Percentiles rank a stretch among this genome's conserved stretches.
Conservation (phyloP, 805 yeast species). For the Cephaloascus fragrans region DNA sequence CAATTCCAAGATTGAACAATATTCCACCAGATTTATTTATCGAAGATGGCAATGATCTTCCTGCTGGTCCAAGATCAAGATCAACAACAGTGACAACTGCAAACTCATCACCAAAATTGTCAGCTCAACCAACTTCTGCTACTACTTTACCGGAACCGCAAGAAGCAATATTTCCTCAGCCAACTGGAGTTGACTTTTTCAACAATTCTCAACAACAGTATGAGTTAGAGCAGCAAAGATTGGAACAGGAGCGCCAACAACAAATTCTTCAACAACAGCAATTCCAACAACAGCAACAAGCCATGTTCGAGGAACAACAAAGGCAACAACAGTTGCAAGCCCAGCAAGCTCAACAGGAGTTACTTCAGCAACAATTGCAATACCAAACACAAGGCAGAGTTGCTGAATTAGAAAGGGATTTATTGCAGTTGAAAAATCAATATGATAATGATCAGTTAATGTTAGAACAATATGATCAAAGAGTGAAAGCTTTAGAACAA, state of each 20-base stretch:
- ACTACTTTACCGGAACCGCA: constrained; percentile 25
- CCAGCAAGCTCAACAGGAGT: constrained; percentile 60
- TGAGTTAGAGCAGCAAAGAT: constrained; percentile 49
- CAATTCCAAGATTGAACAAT: constrained; percentile 58
- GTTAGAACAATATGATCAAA: constrained; percentile 77
- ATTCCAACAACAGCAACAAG: constrained; percentile 61
- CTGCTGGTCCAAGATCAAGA: constrained; percentile 17
- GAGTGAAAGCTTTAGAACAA: constrained; percentile 72
- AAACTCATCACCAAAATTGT: constrained; percentile 27
- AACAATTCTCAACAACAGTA: constrained; percentile 37
- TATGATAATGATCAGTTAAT: constrained; percentile 79
- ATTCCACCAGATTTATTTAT: constrained; percentile 50
- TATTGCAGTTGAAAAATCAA: constrained; percentile 65
- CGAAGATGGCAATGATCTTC: constrained; percentile 30
- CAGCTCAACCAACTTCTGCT: constrained; percentile 31
- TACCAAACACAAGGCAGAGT: constrained; percentile 71
- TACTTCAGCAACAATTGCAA: constrained; percentile 56
- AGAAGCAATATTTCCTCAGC: constrained; percentile 34
- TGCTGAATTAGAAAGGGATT: constrained; percentile 74
- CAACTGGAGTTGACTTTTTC: constrained; percentile 42
- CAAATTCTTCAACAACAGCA: constrained; percentile 62
- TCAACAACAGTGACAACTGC: constrained; percentile 17
- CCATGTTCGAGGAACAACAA: constrained; percentile 68
- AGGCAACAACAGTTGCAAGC: constrained; percentile 59
- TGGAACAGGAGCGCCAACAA: constrained; percentile 53